phyloP scores from a whole-genome alignment of 176 grass and related monocot species.

The Zoysia pacifica region DNA sequence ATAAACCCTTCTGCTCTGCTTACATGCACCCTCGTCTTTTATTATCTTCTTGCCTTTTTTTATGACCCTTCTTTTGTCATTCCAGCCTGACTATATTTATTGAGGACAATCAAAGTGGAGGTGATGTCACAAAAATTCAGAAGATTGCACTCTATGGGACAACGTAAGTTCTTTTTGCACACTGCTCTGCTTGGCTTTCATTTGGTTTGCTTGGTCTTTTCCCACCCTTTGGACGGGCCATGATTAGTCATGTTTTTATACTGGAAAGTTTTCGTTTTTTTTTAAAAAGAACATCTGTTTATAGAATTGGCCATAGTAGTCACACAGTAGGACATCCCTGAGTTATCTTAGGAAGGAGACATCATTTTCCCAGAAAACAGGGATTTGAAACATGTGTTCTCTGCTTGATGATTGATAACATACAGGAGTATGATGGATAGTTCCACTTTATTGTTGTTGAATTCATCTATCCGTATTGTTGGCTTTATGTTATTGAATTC shows the following conservation, averaged over 20 bases:
- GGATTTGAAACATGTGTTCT: too few relatives aligned
- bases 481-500: too few relatives aligned
- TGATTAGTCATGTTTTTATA: neutral
- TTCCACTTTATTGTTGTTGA: too few relatives aligned
- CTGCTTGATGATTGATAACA: too few relatives aligned
- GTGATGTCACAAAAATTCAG: conserved; percentile 81
- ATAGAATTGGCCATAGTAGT: too few relatives aligned
- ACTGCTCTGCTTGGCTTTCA: neutral
- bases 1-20: neutral
- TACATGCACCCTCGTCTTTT: neutral
- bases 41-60: conserved; percentile 21
- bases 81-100: conserved; percentile 94
- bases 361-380: too few relatives aligned
- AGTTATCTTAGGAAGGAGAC: too few relatives aligned
- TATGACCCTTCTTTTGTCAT: conserved; percentile 15
- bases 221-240: neutral
- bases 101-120: conserved; percentile 92
- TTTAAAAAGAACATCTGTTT: too few relatives aligned
- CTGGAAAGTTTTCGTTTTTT: too few relatives aligned
- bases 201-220: neutral
- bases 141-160: conserved; percentile 89
- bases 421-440: too few relatives aligned
- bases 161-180: conserved; percentile 57
- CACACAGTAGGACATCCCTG: too few relatives aligned
- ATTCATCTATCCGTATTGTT: too few relatives aligned